Percentiles rank a stretch among this genome's conserved stretches.
phyloP scores from a whole-genome alignment of 1,139 yeast species.

The Blastobotrys proliferans region DNA sequence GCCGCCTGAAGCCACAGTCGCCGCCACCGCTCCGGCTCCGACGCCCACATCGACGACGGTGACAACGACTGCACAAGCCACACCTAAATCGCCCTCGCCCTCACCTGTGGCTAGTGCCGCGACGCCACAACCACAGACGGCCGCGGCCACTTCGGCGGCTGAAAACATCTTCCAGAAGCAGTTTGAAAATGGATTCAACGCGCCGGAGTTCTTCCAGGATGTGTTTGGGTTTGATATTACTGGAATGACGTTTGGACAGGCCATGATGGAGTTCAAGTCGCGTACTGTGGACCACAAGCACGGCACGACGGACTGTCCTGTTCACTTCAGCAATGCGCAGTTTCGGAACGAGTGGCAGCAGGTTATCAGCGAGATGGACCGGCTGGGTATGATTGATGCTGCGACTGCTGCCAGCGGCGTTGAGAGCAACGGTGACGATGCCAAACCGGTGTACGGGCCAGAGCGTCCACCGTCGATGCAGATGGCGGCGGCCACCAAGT shows the following conservation, averaged over 20 bases:
- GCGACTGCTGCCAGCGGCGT: neutral
- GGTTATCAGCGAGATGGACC: constrained; percentile 5
- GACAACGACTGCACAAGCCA: neutral
- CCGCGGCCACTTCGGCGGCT: neutral
- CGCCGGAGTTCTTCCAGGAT: constrained; percentile 16
- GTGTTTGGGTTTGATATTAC: constrained; percentile 20
- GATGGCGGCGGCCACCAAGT: neutral
- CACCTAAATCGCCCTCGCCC: neutral
- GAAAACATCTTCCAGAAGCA: constrained; percentile 4
- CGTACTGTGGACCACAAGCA: no score
- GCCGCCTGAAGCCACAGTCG: no score
- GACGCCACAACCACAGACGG: neutral
- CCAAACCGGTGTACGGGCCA: constrained; percentile 23
- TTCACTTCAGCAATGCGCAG: constrained; percentile 9
- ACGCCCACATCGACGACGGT: neutral
- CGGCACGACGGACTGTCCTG: constrained; percentile 6
- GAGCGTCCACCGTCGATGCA: constrained; percentile 23
- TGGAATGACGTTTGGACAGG: constrained; percentile 16
- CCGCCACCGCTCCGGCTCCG: no score
- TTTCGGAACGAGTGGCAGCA: constrained; percentile 8
- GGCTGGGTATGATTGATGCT: neutral
- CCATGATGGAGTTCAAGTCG: constrained; percentile 12
- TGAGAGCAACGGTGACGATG: neutral
- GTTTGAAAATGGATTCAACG: constrained; percentile 4
- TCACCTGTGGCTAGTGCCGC: neutral